Base-by-base conservation (phyloP, 768 basidiomycete species). In the Exsudoporus frostii region DNA sequence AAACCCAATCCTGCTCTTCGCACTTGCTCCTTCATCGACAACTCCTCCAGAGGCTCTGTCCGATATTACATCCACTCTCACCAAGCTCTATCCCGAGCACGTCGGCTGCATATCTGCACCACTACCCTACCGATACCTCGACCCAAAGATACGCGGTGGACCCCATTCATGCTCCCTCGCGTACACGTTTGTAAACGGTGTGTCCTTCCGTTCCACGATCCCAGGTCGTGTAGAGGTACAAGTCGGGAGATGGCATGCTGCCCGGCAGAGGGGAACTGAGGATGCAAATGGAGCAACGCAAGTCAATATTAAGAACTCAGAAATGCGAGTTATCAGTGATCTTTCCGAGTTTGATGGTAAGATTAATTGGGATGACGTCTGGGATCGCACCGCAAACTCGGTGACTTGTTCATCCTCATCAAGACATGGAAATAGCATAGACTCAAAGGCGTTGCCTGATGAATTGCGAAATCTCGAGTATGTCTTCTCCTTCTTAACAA, bases 171-270 rank as follows among this genome's bases (percentile, higher is more conserved):
- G 86, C 60, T 82, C 85, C 22, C 62, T 88, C 8, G 85, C 82
- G 1, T 80, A 86, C 47, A 75, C 82, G 47, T 58, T 73, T 2
- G 54, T 67, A 0, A 47, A 63, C 8, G 78, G 77, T 11, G 69
- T 74, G 1, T 69, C 79, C 1, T 90, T 90, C 60, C 76, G 77
- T n/a, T 88, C 87, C 9, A 76, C 74, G 1, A 79, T 90, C 48
- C 77, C 79, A 1, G 88, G 89, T 11, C 73, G 73, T 43, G 67
- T 72, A n/a, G 72, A 79, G 15, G 67, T 78, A 3, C 84, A 86
- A 60, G 87, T 90, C 13, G 89, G 89, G 27, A 74, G 87, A 42
- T 85, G 85, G 85, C 85, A 87, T 63, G 76, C 85, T 17, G 79
- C 54, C 73, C 76, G 59, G 73, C 71, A 58, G 58, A 67, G 33